phyloP scores from a whole-genome alignment of 1,139 yeast genomes.

The Sugiyamaella pinicola region DNA sequence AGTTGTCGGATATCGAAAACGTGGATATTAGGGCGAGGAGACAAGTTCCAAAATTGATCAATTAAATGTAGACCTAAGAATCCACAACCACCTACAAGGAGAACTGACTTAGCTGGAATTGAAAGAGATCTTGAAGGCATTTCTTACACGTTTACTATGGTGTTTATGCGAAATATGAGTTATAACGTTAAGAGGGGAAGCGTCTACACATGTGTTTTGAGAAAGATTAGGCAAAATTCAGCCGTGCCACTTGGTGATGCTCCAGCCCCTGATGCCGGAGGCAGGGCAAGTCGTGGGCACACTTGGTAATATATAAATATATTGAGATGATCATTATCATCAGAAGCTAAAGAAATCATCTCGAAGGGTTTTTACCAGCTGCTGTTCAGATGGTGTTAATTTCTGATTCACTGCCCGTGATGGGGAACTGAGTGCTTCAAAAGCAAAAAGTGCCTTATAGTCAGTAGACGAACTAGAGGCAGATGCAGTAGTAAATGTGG shows the following conservation, averaged over 20 bases:
- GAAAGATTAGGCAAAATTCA: no score
- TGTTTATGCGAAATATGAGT: no score
- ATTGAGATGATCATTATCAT: no score
- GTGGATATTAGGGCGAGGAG: constrained; percentile 73
- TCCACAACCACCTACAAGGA: constrained; percentile 92
- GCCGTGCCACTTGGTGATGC: no score
- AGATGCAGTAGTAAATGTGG: background rate
- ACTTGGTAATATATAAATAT: background rate
- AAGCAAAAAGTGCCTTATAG: background rate
- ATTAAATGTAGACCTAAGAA: constrained; percentile 90
- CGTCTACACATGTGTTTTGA: no score
- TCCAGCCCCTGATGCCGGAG: background rate
- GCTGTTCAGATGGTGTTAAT: background rate
- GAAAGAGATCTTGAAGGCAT: constrained; percentile 15
- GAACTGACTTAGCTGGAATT: constrained; percentile 54
- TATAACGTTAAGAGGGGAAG: no score
- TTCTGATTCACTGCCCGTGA: background rate
- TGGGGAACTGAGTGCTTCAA: background rate
- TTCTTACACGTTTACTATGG: no score
- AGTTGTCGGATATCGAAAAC: constrained; percentile 91
- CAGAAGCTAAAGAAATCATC: constrained; percentile 10
- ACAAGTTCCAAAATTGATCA: constrained; percentile 71
- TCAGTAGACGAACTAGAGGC: background rate
- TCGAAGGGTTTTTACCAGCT: constrained; percentile 6
- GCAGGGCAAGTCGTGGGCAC: background rate